A percentile compares a stretch with the other conserved stretches of the same genome.
Evolutionary conservation across 2,329 filamentous ascomycete species (phyloP).

Genomic region (Ceratocystis diversiconidia): DNA sequence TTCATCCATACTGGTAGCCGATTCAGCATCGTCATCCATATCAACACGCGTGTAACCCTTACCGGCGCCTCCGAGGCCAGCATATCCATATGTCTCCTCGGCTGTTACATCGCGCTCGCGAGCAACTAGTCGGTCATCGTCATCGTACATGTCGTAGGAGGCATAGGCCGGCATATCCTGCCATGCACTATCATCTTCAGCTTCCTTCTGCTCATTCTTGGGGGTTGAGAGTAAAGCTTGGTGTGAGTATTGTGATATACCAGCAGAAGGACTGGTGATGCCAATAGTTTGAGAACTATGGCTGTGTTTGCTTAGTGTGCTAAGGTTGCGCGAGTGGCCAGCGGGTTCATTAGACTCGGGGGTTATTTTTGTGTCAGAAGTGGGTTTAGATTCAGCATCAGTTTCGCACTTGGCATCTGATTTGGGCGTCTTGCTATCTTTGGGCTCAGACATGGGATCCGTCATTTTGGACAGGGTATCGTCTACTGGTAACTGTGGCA

Average conservation of each 20-base stretch:
- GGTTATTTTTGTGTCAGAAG: neutral
- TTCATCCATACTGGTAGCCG: slow-evolving; percentile 90
- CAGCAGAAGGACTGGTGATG: slow-evolving; percentile 26
- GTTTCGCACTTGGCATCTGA: neutral
- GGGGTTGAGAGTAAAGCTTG: slow-evolving; percentile 46
- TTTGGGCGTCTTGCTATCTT: neutral
- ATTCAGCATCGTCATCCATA: slow-evolving; percentile 86
- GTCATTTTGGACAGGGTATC: neutral
- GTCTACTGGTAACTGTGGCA: too few relatives aligned
- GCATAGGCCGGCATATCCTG: slow-evolving; percentile 90
- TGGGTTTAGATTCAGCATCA: neutral
- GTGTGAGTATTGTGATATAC: slow-evolving; percentile 78
- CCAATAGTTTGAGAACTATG: slow-evolving; percentile 29
- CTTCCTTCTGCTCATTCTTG: slow-evolving; percentile 36
- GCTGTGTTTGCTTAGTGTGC: slow-evolving; percentile 10
- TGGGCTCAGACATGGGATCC: neutral
- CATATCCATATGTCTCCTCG: slow-evolving; percentile 55
- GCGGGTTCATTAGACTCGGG: neutral
- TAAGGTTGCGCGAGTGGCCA: slow-evolving; percentile 16
- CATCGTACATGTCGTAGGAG: slow-evolving; percentile 88
- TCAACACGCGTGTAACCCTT: slow-evolving; percentile 94
- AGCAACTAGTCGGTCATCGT: slow-evolving; percentile 76
- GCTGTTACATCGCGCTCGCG: slow-evolving; percentile 60
- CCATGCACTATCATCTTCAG: slow-evolving; percentile 60
- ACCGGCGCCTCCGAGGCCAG: slow-evolving; percentile 70